Percentiles rank a stretch among this genome's conserved stretches.
phyloP scores from a whole-genome alignment of 2,329 filamentous ascomycete genomes.

The Paecilomyces sp. region DNA sequence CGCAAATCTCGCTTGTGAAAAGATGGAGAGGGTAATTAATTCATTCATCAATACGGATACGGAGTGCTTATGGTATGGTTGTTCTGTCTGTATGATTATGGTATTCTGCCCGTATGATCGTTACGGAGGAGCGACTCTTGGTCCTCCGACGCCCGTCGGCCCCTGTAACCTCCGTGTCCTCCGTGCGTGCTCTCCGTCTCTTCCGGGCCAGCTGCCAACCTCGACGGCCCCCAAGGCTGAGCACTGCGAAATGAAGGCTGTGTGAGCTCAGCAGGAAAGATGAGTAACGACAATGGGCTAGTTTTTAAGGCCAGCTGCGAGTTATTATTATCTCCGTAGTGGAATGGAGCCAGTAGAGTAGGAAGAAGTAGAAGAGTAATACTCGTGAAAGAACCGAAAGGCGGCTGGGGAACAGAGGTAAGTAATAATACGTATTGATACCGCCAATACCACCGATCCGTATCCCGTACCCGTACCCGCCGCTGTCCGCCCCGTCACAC shows the following conservation, averaged over 20 bases:
- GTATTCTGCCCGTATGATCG: neutral
- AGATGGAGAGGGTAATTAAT: neutral
- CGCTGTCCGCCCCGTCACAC: conserved; percentile 1
- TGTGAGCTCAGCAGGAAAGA: neutral
- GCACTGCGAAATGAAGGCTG: neutral
- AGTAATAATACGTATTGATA: neutral
- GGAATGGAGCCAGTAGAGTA: neutral
- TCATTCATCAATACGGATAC: no score
- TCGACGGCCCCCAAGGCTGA: neutral
- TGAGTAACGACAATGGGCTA: neutral
- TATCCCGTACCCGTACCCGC: neutral
- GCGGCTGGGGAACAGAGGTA: neutral
- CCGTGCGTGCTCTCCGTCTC: neutral
- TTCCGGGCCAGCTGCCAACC: neutral
- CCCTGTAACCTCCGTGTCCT: neutral
- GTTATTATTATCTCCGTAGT: neutral
- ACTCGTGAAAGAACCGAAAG: neutral
- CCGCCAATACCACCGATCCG: neutral
- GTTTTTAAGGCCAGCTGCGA: neutral
- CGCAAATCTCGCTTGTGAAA: neutral
- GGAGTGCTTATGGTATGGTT: no score
- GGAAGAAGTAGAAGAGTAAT: no score
- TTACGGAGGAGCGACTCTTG: neutral
- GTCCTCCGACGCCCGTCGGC: neutral
- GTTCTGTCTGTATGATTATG: neutral